phyloP scores from a whole-genome alignment of 2,329 filamentous ascomycete species.

The Xylaria sp. region DNA sequence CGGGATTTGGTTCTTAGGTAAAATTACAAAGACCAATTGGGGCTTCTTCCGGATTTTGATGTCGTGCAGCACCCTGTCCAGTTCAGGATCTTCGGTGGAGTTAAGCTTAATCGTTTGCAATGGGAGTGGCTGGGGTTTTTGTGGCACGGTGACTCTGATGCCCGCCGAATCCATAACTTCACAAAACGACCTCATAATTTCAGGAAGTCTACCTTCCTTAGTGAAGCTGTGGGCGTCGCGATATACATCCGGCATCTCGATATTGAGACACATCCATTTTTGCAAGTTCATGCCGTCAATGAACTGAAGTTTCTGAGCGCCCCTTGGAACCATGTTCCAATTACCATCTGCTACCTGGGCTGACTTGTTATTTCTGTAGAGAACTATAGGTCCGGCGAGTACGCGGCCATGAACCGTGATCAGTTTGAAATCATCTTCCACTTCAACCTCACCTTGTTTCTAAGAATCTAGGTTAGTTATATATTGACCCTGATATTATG shows the following conservation, averaged over 20 bases:
- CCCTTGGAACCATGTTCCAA: conserved; percentile 23
- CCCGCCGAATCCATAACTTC: not conserved
- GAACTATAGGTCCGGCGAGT: conserved; percentile 8
- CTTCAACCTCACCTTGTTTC: conserved; percentile 61
- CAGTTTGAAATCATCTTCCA: not conserved
- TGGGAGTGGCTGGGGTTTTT: not conserved
- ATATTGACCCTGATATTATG: not conserved
- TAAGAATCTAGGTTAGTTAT: conserved; percentile 28
- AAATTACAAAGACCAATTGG: conserved; percentile 57
- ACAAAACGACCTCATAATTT: not conserved
- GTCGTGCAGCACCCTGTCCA: too few relatives aligned
- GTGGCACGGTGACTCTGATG: not conserved
- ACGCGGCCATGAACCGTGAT: conserved; percentile 18
- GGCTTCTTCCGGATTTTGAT: too few relatives aligned
- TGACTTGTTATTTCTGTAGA: conserved; percentile 1
- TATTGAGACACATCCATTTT: not conserved
- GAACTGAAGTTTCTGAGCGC: not conserved
- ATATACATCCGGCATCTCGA: not conserved
- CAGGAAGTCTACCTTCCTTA: not conserved
- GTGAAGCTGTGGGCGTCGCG: not conserved
- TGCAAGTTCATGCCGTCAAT: not conserved
- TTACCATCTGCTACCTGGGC: not conserved
- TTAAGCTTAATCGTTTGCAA: not conserved
- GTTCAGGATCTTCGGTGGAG: not conserved
- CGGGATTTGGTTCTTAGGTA: conserved; percentile 48